Conservation (phyloP, 176 grass and related monocot species). For the Aegilops sharonensis region DNA sequence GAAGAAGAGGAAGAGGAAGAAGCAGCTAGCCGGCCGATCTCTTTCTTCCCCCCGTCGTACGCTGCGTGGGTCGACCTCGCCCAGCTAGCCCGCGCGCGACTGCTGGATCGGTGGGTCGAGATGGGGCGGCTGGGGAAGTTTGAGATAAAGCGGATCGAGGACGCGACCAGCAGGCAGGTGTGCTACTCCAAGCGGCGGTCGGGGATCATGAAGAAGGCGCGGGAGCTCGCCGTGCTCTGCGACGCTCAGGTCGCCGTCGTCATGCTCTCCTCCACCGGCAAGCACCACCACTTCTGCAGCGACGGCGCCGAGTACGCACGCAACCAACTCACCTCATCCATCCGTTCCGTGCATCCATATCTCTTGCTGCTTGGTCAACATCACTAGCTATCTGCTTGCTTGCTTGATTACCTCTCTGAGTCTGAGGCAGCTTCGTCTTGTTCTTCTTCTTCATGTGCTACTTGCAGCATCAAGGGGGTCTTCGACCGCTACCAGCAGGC, state of each 20-base stretch:
- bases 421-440: neutral
- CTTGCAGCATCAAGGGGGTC: conserved; percentile 65
- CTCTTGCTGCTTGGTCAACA: too few species aligned
- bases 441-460: neutral
- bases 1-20: too few species aligned
- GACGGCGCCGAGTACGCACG: conserved; percentile 50
- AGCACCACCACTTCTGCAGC: conserved; percentile 94
- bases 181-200: conserved; percentile 90
- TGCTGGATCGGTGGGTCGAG: too few species aligned
- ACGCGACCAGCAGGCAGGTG: conserved; percentile 87
- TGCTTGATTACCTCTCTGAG: neutral
- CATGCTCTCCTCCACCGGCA: conserved; percentile 92
- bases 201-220: conserved; percentile 97
- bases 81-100: too few species aligned
- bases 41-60: too few species aligned
- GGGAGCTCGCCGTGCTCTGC: conserved; percentile 91
- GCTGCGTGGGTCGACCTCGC: too few species aligned
- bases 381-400: too few species aligned
- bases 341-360: too few species aligned
- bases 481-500: conserved; percentile 87
- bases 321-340: neutral
- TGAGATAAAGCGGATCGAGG: conserved; percentile 98
- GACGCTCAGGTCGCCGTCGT: conserved; percentile 92
- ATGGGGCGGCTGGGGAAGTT: conserved; percentile 93
- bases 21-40: too few species aligned